phyloP scores from a whole-genome alignment of 2,329 filamentous ascomycete genomes.

The Epichloe bromicola region DNA sequence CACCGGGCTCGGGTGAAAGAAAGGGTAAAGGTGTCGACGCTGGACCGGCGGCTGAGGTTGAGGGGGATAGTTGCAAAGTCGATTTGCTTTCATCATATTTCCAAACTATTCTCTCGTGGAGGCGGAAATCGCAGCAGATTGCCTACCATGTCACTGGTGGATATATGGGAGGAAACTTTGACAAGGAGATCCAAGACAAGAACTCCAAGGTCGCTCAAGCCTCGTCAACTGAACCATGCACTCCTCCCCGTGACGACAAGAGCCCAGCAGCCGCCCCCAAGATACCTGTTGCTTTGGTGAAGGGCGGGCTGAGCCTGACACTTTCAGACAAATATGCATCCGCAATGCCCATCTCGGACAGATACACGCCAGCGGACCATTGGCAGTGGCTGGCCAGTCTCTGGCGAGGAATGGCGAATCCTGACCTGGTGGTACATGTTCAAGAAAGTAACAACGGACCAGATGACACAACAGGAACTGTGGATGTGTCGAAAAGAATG shows the following conservation, averaged over 20 bases:
- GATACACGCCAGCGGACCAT: conserved; percentile 73
- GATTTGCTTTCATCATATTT: conserved; percentile 48
- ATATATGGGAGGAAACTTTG: not conserved
- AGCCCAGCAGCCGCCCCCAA: conserved; percentile 10
- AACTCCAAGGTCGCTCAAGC: conserved; percentile 1
- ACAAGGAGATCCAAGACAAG: conserved; percentile 2
- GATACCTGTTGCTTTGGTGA: conserved; percentile 62
- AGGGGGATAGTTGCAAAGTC: conserved; percentile 12
- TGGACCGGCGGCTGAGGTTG: not conserved
- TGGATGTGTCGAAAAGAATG: conserved; percentile 42
- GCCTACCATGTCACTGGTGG: conserved; percentile 31
- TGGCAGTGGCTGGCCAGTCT: conserved; percentile 96
- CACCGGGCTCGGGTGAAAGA: conserved; percentile 1
- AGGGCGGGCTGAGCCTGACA: conserved; percentile 67
- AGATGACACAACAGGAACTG: conserved; percentile 28
- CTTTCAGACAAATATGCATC: conserved; percentile 65
- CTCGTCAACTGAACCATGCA: conserved; percentile 3
- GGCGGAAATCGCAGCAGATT: conserved; percentile 61
- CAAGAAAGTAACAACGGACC: conserved; percentile 23
- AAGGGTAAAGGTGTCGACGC: not conserved
- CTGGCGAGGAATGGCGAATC: conserved; percentile 74
- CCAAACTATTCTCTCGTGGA: conserved; percentile 53
- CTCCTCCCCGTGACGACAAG: conserved; percentile 4
- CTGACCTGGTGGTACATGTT: conserved; percentile 67
- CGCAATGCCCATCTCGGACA: conserved; percentile 60